Percentiles rank a stretch among this genome's conserved stretches.
phyloP scores from a whole-genome alignment of 805 yeast genomes.

The Metschnikowia santaceciliae region DNA sequence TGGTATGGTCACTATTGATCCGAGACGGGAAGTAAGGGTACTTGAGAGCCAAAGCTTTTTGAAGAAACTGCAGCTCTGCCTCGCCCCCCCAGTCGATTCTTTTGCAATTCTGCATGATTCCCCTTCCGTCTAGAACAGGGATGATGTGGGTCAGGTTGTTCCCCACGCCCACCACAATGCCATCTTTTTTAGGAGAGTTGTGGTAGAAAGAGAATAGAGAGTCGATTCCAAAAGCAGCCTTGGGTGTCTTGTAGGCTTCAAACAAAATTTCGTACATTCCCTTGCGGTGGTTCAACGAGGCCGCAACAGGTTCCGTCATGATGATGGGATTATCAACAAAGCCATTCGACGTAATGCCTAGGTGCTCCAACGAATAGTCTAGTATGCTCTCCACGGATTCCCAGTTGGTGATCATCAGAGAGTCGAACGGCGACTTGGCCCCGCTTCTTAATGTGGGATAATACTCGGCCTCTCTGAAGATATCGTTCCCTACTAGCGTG shows the following conservation, averaged over 20 bases:
- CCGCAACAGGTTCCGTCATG: conserved; percentile 72
- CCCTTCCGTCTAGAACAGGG: conserved; percentile 73
- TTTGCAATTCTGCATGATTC: conserved; percentile 63
- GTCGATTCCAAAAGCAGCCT: conserved; percentile 79
- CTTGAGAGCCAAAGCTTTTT: conserved; percentile 63
- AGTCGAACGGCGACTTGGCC: conserved; percentile 81
- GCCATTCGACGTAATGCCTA: conserved; percentile 57
- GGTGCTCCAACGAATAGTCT: conserved; percentile 78
- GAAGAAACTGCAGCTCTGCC: conserved; percentile 61
- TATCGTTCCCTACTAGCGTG: conserved; percentile 81
- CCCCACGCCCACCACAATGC: conserved; percentile 81
- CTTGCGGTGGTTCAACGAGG: conserved; percentile 65
- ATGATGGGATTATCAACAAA: conserved; percentile 72
- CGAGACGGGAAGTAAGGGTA: conserved; percentile 90
- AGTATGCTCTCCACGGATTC: conserved; percentile 77
- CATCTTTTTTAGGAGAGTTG: conserved; percentile 48
- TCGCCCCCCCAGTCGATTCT: conserved; percentile 92
- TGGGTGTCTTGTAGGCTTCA: conserved; percentile 75
- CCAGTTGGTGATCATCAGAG: conserved; percentile 86
- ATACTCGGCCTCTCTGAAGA: conserved; percentile 49
- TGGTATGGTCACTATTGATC: conserved; percentile 58
- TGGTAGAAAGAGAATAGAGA: conserved; percentile 72
- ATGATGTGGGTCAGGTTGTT: conserved; percentile 77
- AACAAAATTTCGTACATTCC: conserved; percentile 79
- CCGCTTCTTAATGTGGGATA: conserved; percentile 57